phyloP scores from a whole-genome alignment of 1,284 basidiomycete species.

The Kwoniella shivajii region DNA sequence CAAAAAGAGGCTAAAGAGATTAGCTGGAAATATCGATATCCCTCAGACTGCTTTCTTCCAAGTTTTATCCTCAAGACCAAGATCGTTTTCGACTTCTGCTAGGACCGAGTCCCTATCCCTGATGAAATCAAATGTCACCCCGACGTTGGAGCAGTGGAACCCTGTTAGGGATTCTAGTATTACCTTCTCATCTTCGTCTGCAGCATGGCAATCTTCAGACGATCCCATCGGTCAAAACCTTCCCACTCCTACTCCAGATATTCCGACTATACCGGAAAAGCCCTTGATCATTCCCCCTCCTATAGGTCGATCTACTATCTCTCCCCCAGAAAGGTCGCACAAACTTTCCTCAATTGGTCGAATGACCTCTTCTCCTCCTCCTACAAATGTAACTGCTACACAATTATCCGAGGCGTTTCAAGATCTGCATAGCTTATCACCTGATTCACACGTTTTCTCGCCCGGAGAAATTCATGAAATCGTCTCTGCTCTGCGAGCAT shows the following conservation, averaged over 20 bases:
- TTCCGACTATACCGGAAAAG: background rate
- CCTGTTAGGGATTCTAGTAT: too few species aligned
- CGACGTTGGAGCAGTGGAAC: too few species aligned
- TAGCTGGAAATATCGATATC: constrained; percentile 78
- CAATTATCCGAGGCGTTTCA: constrained; percentile 30
- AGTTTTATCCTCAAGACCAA: constrained; percentile 64
- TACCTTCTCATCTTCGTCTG: background rate
- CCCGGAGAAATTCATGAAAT: constrained; percentile 29
- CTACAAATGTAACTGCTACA: constrained; percentile 11
- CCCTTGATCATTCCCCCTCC: background rate
- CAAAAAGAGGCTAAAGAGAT: constrained; percentile 79
- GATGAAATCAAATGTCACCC: too few species aligned
- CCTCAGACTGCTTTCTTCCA: constrained; percentile 90
- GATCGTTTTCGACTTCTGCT: constrained; percentile 29
- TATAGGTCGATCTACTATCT: constrained; percentile 14
- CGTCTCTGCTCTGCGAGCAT: constrained; percentile 18
- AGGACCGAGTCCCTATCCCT: background rate
- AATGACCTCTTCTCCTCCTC: constrained; percentile 7
- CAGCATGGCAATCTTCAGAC: background rate
- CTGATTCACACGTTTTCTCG: constrained; percentile 30
- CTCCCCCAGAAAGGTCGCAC: constrained; percentile 15
- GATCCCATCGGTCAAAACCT: constrained; percentile 12
- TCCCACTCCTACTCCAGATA: background rate
- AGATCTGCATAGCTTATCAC: constrained; percentile 30
- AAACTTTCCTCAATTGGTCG: constrained; percentile 16